Conservation (phyloP, 176 grass and related monocot genomes). For the Puccinellia tenuiflora region DNA sequence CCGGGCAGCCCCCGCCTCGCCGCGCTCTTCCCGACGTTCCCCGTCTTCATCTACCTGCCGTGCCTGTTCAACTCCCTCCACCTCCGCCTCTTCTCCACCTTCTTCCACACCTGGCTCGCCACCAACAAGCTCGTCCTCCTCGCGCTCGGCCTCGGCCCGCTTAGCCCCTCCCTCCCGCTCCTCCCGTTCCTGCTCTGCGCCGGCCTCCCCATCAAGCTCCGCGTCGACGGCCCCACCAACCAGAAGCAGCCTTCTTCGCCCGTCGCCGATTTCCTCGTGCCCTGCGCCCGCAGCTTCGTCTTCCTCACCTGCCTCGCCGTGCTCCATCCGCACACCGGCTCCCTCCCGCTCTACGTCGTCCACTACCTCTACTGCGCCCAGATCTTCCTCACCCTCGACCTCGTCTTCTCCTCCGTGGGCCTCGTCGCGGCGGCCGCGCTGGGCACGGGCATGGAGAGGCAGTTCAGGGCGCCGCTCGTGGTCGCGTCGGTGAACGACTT, state of each 20-base stretch:
- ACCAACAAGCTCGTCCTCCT: conserved; percentile 75
- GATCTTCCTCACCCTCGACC: conserved; percentile 58
- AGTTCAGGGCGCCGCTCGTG: conserved; percentile 57
- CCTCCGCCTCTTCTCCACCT: conserved; percentile 54
- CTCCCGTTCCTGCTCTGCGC: conserved; percentile 51
- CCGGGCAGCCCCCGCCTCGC: conserved; percentile 39
- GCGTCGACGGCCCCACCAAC: background rate
- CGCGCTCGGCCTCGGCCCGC: conserved; percentile 49
- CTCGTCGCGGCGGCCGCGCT: conserved; percentile 24
- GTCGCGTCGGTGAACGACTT: conserved; percentile 40
- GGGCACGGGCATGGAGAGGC: conserved; percentile 41
- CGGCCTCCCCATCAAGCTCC: conserved; percentile 54
- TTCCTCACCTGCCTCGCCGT: conserved; percentile 44
- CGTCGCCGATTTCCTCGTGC: conserved; percentile 14
- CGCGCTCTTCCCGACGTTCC: conserved; percentile 38
- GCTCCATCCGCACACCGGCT: conserved; percentile 32
- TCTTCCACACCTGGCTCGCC: conserved; percentile 80
- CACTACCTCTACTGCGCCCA: conserved; percentile 60
- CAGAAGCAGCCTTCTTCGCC: background rate
- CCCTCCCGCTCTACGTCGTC: conserved; percentile 35
- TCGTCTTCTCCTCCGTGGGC: conserved; percentile 41
- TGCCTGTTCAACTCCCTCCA: conserved; percentile 59
- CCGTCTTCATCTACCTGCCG: conserved; percentile 46
- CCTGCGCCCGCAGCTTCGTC: conserved; percentile 33
- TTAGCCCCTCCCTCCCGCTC: conserved; percentile 46